phyloP scores from a whole-genome alignment of 1,284 basidiomycete species.

The Sporisorium scitamineum region DNA sequence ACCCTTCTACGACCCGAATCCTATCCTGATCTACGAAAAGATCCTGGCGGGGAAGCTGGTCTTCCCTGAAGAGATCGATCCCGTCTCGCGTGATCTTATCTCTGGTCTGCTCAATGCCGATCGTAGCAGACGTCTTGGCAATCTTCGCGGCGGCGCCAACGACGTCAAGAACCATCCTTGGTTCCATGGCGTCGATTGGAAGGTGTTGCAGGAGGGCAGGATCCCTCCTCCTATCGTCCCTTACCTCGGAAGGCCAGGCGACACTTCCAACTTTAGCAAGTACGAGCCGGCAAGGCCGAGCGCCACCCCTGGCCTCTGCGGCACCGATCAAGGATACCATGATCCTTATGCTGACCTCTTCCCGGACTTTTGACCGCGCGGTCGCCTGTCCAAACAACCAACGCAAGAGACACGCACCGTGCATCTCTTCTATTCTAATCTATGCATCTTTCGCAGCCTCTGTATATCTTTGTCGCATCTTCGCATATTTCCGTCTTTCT shows the following conservation, averaged over 20 bases:
- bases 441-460: conserved; percentile 1
- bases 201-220: conserved; percentile 65
- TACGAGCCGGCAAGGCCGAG: conserved; percentile 42
- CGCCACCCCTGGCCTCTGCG: conserved; percentile 35
- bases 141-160: conserved; percentile 71
- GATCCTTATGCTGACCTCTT: conserved; percentile 35
- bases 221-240: conserved; percentile 73
- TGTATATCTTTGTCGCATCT: conserved; percentile 3
- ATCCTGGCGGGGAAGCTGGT: conserved; percentile 71
- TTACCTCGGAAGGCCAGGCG: conserved; percentile 74
- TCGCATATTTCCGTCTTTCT: not conserved
- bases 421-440: not conserved
- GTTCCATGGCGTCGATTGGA: conserved; percentile 73
- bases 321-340: conserved; percentile 9
- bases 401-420: not conserved
- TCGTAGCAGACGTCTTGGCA: conserved; percentile 71
- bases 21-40: conserved; percentile 66
- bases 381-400: not conserved
- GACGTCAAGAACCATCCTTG: conserved; percentile 72
- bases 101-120: conserved; percentile 71
- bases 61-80: conserved; percentile 72
- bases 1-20: conserved; percentile 63
- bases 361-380: conserved; percentile 22
- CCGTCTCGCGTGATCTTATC: conserved; percentile 72
- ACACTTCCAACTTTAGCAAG: conserved; percentile 69